Evolutionary conservation across 2,329 filamentous ascomycete species (phyloP).

Genomic region (Ophidiomyces ophidiicola): DNA sequence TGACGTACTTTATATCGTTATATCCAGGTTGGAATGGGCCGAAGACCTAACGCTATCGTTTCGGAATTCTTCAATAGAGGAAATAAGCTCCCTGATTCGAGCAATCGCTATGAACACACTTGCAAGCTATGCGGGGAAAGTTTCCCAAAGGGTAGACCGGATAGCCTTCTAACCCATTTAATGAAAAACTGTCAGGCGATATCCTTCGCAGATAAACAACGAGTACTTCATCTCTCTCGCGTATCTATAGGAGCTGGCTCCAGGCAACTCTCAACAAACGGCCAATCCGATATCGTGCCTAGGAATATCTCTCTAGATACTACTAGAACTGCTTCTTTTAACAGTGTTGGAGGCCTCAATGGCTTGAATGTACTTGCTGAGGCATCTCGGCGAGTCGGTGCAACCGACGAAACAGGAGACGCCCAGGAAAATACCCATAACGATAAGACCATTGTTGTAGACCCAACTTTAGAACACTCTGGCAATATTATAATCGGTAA

Average conservation of each 20-base stretch:
- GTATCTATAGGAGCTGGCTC: conserved; percentile 20
- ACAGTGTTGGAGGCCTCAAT: conserved; percentile 47
- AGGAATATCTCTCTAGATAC: conserved; percentile 33
- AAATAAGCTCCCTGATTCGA: conserved; percentile 73
- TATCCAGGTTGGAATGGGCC: conserved; percentile 61
- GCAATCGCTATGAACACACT: conserved; percentile 83
- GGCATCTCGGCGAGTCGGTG: conserved; percentile 66
- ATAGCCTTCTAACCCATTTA: conserved; percentile 68
- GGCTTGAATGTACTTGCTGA: conserved; percentile 78
- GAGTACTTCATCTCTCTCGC: conserved; percentile 55
- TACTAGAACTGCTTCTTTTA: conserved; percentile 32
- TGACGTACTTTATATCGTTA: no score
- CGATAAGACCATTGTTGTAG: conserved; percentile 28
- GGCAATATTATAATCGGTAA: conserved; percentile 10
- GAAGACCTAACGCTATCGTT: conserved; percentile 73
- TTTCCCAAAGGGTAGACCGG: conserved; percentile 80
- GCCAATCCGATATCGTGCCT: conserved; percentile 27
- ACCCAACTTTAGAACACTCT: conserved; percentile 30
- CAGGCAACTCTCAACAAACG: conserved; percentile 27
- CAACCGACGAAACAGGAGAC: conserved; percentile 33
- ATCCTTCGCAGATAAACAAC: conserved; percentile 59
- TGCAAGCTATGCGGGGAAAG: conserved; percentile 80
- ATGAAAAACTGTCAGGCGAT: conserved; percentile 78
- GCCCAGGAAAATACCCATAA: conserved; percentile 19
- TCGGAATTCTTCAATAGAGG: conserved; percentile 80